These are phyloP conservation scores for Lipomyces anomalus DNA, from an alignment of 805 yeast species.

Conservation along the genomic window DNA sequence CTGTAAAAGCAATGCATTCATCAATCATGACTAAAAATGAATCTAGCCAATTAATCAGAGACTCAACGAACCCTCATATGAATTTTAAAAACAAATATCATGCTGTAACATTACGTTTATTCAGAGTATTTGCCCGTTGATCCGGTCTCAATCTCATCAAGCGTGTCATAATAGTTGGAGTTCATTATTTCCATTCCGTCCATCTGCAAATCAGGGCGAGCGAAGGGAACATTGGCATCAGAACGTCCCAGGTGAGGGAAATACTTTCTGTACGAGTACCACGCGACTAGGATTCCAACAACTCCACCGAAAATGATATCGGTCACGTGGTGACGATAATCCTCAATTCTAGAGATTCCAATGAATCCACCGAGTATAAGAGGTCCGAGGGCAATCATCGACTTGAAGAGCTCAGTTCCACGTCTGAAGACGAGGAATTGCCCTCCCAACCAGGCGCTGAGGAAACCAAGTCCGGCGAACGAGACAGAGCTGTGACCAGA, in stretches of 20 bases:
- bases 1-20: too few relatives aligned
- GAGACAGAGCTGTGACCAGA: slow-evolving; percentile 56
- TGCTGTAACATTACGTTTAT: too few relatives aligned
- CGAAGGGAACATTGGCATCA: slow-evolving; percentile 23
- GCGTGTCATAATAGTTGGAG: slow-evolving; percentile 22
- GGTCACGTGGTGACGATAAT: slow-evolving; percentile 87
- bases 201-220: too few relatives aligned
- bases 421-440: slow-evolving; percentile 43
- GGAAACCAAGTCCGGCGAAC: slow-evolving; percentile 46
- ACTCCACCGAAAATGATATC: slow-evolving; percentile 75
- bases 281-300: slow-evolving; percentile 60
- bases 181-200: too few relatives aligned
- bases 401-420: slow-evolving; percentile 28
- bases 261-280: slow-evolving; percentile 50
- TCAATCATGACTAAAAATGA: too few relatives aligned
- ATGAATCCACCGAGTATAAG: slow-evolving; percentile 53
- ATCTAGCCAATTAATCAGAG: too few relatives aligned
- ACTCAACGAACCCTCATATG: too few relatives aligned
- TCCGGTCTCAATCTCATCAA: slow-evolving; percentile 24
- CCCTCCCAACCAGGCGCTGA: slow-evolving; percentile 47
- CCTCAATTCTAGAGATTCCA: slow-evolving; percentile 84
- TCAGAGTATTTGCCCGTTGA: too few relatives aligned
- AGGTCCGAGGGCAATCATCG: slow-evolving; percentile 27
- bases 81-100: too few relatives aligned
- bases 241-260: slow-evolving; percentile 40